Percentiles rank a stretch among this genome's conserved stretches.
phyloP scores from a whole-genome alignment of 2,329 filamentous ascomycete species.

The Xylariaceae sp. region DNA sequence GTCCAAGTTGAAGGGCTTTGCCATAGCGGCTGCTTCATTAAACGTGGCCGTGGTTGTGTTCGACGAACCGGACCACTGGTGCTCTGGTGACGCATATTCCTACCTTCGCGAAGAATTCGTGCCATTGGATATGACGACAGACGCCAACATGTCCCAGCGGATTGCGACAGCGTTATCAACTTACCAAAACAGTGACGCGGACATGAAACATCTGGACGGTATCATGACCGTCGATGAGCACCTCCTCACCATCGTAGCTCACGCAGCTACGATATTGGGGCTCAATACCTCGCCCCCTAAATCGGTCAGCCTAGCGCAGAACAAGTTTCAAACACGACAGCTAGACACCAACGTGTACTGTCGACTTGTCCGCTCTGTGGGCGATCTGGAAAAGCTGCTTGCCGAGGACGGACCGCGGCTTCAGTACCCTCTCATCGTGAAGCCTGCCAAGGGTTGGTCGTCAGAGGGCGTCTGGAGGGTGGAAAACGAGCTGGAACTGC shows the following conservation, averaged over 20 bases:
- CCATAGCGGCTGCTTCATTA: constrained; percentile 36
- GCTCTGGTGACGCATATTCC: constrained; percentile 31
- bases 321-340: constrained; percentile 37
- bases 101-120: constrained; percentile 40
- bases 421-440: constrained; percentile 39
- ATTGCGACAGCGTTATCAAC: constrained; percentile 35
- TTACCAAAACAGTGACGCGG: no score
- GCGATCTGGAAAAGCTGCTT: no score
- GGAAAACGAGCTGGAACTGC: constrained; percentile 23
- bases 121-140: constrained; percentile 31
- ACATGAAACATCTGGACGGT: constrained; percentile 37
- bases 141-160: constrained; percentile 32
- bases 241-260: constrained; percentile 33
- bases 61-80: constrained; percentile 43
- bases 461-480: constrained; percentile 40
- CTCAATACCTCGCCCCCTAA: constrained; percentile 35
- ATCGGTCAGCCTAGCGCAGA: constrained; percentile 34
- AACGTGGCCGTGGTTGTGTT: constrained; percentile 42
- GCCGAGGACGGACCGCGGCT: constrained; percentile 7
- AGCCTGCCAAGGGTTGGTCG: constrained; percentile 40
- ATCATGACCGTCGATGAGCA: constrained; percentile 42
- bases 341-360: constrained; percentile 20
- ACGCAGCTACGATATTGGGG: constrained; percentile 36
- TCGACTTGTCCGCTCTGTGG: no score
- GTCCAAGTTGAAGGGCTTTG: not conserved